Evolutionary conservation across 352 stramenopile genomes (phyloP).

Genomic region (Globisporangium spinosum): DNA sequence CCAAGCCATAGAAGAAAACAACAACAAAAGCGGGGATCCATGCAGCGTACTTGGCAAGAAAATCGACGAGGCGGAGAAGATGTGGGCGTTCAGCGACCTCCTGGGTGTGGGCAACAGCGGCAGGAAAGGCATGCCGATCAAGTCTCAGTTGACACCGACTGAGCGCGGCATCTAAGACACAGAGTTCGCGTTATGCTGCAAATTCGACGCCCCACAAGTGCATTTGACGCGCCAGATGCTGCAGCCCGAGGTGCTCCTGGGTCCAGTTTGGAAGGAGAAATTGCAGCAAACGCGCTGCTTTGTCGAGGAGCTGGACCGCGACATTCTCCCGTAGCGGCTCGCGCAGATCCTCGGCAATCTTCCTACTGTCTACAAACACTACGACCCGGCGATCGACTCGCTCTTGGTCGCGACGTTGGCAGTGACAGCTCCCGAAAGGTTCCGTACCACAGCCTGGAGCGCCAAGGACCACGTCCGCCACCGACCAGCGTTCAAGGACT

Average conservation of each 20-base stretch:
- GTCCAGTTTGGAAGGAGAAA: conserved; percentile 42
- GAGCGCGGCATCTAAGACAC: conserved; percentile 58
- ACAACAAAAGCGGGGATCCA: conserved; percentile 1
- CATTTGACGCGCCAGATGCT: conserved; percentile 61
- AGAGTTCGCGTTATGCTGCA: conserved; percentile 42
- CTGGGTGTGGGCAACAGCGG: conserved; percentile 67
- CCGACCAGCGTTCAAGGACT: conserved; percentile 62
- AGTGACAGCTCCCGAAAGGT: conserved; percentile 46
- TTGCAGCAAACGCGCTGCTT: conserved; percentile 38
- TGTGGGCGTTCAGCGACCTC: conserved; percentile 57
- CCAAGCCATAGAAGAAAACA: not conserved
- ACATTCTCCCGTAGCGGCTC: conserved; percentile 62
- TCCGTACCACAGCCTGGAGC: conserved; percentile 42
- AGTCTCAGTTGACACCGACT: conserved; percentile 26
- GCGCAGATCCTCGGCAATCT: conserved; percentile 40
- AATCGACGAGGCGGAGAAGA: conserved; percentile 53
- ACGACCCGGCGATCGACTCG: conserved; percentile 53
- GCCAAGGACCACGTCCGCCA: conserved; percentile 63
- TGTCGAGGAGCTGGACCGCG: conserved; percentile 30
- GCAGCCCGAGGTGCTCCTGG: conserved; percentile 55
- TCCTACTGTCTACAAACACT: conserved; percentile 37
- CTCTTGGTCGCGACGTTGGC: conserved; percentile 47
- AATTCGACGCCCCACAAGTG: conserved; percentile 26
- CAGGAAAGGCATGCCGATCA: conserved; percentile 50
- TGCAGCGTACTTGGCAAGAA: conserved; percentile 25